Evolutionary conservation across 2,329 filamentous ascomycete genomes (phyloP), one percentile per base, ranked within the genome.

Genomic region (Elsinoe necatrix): DNA sequence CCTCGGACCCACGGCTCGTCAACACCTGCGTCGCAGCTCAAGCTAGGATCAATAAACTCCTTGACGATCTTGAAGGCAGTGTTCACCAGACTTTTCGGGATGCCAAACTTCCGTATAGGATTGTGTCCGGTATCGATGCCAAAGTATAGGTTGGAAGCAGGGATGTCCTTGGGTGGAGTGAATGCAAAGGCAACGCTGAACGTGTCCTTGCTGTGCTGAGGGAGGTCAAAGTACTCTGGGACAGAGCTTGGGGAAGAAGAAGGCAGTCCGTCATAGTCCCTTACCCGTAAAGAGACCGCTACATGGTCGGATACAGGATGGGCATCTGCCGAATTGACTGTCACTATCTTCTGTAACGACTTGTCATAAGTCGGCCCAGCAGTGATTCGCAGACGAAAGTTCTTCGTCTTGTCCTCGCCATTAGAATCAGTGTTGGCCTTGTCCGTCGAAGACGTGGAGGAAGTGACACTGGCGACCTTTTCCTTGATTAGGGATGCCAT

Each of bases 41-140:
- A 73, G 0, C 89, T 89, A 0, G 92, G 91, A 67, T 98, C 93
- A 47, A 97, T 86, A 75, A 84, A 87, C 83, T 88, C 92, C 65
- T 88, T 88, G 25, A 95, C 88, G 45, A 95, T 86, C 39, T 81
- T 82, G 70, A 96, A 83, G 0, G 90, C 91, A 1, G 87, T 86
- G 68, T 82, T 84, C 23, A 60, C 54, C 71, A 95, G 95, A 0
- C 92, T 89, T 0, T 88, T 88, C 0, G 92, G 92, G 2, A 97
- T 75, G 6, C 84, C 80, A 34, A 56, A 56, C 66, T 95, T 86
- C 23, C 90, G 82, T 61, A 98, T 90, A 0, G 92, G 89, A 52
- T 87, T 59, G 18, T 58, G 82, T 66, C 95, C 91, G 67, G 96
- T 95, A 74, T 96, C 90, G 69, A 97, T 96, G 25, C 92, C 92